Conservation (phyloP, 2,329 filamentous ascomycete genomes). For the Fusarium tjaetaba region DNA sequence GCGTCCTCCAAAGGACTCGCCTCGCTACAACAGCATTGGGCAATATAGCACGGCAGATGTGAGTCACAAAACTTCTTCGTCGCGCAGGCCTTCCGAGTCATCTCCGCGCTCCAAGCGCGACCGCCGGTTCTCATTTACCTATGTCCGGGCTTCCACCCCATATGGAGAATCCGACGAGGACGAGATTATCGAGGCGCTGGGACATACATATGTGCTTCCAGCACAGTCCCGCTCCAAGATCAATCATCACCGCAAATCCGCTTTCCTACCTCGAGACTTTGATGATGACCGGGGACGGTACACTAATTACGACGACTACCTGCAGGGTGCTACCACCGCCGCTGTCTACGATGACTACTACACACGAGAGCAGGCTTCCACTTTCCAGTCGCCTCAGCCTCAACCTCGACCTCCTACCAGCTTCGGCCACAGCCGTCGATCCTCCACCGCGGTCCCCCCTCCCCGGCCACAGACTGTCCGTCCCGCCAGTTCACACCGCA, state of each 20-base stretch:
- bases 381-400: conserved; percentile 57
- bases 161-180: conserved; percentile 74
- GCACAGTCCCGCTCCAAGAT: conserved; percentile 56
- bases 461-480: conserved; percentile 64
- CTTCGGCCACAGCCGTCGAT: conserved; percentile 57
- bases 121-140: conserved; percentile 66
- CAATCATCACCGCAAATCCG: conserved; percentile 46
- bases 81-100: conserved; percentile 52
- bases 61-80: conserved; percentile 66
- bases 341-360: conserved; percentile 51
- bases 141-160: conserved; percentile 66
- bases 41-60: conserved; percentile 73
- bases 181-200: conserved; percentile 66
- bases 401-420: conserved; percentile 54
- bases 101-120: conserved; percentile 56
- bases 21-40: conserved; percentile 70
- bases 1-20: conserved; percentile 63
- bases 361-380: conserved; percentile 45
- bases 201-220: conserved; percentile 63
- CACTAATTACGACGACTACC: conserved; percentile 68
- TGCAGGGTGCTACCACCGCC: conserved; percentile 55
- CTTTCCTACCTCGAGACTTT: conserved; percentile 52
- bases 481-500: conserved; percentile 48
- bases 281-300: conserved; percentile 63
- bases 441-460: conserved; percentile 61